phyloP scores from a whole-genome alignment of 164 flowering plant genomes.

The Annona cherimola region DNA sequence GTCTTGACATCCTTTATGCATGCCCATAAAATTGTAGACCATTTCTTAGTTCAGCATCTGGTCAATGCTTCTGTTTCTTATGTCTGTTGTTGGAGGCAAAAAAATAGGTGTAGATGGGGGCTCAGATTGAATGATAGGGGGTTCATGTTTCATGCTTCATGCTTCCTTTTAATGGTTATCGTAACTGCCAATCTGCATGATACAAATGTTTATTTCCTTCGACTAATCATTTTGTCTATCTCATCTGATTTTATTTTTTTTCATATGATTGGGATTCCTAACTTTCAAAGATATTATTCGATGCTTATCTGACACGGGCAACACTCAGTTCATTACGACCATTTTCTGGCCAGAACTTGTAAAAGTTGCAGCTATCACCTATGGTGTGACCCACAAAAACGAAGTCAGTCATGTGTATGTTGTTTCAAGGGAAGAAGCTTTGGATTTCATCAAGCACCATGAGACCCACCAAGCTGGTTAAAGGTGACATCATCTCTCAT shows the following conservation, averaged over 20 bases:
- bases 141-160: too few relatives aligned
- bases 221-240: too few relatives aligned
- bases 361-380: constrained; percentile 93
- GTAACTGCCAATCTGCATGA: too few relatives aligned
- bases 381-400: constrained; percentile 86
- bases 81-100: too few relatives aligned
- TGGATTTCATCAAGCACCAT: constrained; percentile 82
- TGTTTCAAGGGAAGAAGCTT: constrained; percentile 65
- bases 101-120: too few relatives aligned
- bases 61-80: too few relatives aligned
- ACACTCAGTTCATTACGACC: constrained; percentile 92
- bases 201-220: too few relatives aligned
- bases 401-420: constrained; percentile 85
- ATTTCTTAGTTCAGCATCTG: too few relatives aligned
- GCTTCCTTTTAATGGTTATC: too few relatives aligned
- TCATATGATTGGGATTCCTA: constrained; percentile 21
- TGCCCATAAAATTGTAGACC: too few relatives aligned
- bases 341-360: constrained; percentile 95
- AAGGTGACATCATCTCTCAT: neutral
- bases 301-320: constrained; percentile 78
- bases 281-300: constrained; percentile 81
- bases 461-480: constrained; percentile 41
- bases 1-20: too few relatives aligned
- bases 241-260: neutral
- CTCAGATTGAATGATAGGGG: too few relatives aligned